Evolutionary conservation across 805 yeast species (phyloP), one percentile per base, ranked within the genome.

Genomic region (Wickerhamiella parazyma): DNA sequence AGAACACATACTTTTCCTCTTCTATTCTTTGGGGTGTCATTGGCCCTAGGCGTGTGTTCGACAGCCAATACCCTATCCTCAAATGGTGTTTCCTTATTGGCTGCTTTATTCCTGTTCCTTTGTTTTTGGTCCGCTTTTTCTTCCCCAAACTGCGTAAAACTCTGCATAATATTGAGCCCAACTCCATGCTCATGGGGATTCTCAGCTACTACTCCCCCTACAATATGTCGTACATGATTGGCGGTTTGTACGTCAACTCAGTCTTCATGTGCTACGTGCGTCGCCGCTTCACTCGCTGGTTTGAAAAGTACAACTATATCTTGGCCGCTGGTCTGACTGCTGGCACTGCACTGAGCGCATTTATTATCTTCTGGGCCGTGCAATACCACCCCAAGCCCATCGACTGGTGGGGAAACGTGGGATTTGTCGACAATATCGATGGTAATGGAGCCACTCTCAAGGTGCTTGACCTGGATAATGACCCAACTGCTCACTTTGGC

Each of bases 41-140:
- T 55, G 82, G 82, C 2, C 83, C 85, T 6, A 72, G 72, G 56
- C 54, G 63, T 20, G 52, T 61, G 12, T 56, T 63, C 41, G 65
- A 69, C 41, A 72, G 73, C 0, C 55, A 77, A 16, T 78, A 78
- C 53, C 83, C 84, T 1, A 62, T 70, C 11, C 61, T 78, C 47
- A 71, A 73, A 55, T 78, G 75, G 72, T 73, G 80, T 48, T 78
- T 78, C 66, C 62, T 78, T 24, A 63, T 75, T 44, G 84, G 85
- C 2, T 58, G 56, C 11, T 33, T 47, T 24, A 35, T 51, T 16
- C 56, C 55, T 10, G 25, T 49, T 21, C 54, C 53, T 21, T 48
- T 46, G 47, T 51, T 47, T 52, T 46, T 42, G 11, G 29, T 40
- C 22, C 40, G 37, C 18, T 50, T 48, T 52, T 45, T 44, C 18